Conservation (phyloP, 148 eudicot genomes). For the Arbutus unedo region DNA sequence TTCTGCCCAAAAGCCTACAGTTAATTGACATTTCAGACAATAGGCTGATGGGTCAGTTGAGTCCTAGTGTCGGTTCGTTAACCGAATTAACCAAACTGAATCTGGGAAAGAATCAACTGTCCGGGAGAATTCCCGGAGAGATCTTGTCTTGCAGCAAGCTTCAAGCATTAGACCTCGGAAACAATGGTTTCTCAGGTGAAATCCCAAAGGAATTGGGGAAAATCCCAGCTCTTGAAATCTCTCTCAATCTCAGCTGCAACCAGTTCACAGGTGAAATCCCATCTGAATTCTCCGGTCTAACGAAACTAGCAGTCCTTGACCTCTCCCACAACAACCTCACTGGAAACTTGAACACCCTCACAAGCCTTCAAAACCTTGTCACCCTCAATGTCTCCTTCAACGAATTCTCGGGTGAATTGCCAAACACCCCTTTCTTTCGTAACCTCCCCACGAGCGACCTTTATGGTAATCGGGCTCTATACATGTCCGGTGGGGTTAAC, state of each 20-base stretch:
- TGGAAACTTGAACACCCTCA: slow-evolving; percentile 55
- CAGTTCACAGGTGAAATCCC: slow-evolving; percentile 73
- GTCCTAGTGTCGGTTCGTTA: slow-evolving; percentile 56
- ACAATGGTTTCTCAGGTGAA: slow-evolving; percentile 70
- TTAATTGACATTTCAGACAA: slow-evolving; percentile 82
- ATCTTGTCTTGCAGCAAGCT: slow-evolving; percentile 71
- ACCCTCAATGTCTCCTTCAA: slow-evolving; percentile 78
- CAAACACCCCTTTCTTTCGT: slow-evolving; percentile 76
- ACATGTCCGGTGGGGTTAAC: slow-evolving; percentile 42
- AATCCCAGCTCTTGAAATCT: slow-evolving; percentile 81
- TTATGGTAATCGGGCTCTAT: slow-evolving; percentile 61
- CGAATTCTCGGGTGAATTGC: slow-evolving; percentile 76
- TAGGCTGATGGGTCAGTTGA: slow-evolving; percentile 53
- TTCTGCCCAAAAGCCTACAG: slow-evolving; percentile 73
- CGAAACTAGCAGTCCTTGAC: slow-evolving; percentile 69
- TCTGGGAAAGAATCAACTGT: slow-evolving; percentile 61
- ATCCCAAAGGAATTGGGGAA: slow-evolving; percentile 81
- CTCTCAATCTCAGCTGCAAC: slow-evolving; percentile 80
- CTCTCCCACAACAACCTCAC: slow-evolving; percentile 74
- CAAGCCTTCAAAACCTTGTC: slow-evolving; percentile 79
- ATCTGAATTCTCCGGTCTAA: slow-evolving; percentile 58
- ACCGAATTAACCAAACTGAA: slow-evolving; percentile 71
- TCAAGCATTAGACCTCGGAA: slow-evolving; percentile 75
- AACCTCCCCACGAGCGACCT: slow-evolving; percentile 67
- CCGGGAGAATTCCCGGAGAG: slow-evolving; percentile 75